A percentile compares a stretch with the other conserved stretches of the same genome.
These are phyloP conservation scores for Diaporthe humulicola DNA, from an alignment of 2,329 filamentous ascomycete species.

Conservation along the genomic window DNA sequence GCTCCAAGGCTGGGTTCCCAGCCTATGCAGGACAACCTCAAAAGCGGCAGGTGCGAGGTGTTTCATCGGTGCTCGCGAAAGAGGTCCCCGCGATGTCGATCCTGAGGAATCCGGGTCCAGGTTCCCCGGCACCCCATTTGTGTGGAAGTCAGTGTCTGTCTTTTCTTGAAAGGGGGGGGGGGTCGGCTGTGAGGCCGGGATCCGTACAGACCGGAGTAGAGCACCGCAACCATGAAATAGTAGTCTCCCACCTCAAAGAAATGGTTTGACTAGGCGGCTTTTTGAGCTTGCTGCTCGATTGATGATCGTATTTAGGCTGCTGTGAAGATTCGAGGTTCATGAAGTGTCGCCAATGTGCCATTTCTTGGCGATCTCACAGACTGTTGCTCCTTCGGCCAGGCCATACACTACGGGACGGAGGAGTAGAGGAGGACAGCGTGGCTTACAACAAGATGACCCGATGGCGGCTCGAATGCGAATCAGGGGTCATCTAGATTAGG, in stretches of 20 bases:
- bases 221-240: background rate
- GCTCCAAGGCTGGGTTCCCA: conserved; percentile 1
- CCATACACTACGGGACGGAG: background rate
- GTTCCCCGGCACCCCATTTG: background rate
- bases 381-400: conserved; percentile 26
- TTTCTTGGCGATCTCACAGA: conserved; percentile 9
- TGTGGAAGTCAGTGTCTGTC: background rate
- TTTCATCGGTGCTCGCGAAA: conserved; percentile 5
- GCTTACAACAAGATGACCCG: background rate
- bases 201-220: background rate
- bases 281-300: background rate
- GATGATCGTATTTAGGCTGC: background rate
- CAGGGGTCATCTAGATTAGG: background rate
- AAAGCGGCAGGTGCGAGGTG: conserved; percentile 4
- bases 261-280: background rate
- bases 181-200: background rate
- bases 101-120: background rate
- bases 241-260: background rate
- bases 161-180: background rate
- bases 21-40: background rate
- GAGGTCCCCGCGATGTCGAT: background rate
- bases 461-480: conserved; percentile 12
- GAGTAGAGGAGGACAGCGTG: background rate
- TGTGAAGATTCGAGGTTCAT: background rate
- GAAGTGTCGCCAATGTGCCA: background rate